Percentiles rank a stretch among this genome's conserved stretches.
Conservation (phyloP, 2,329 filamentous ascomycete species). For the Cordyceps javanica region DNA sequence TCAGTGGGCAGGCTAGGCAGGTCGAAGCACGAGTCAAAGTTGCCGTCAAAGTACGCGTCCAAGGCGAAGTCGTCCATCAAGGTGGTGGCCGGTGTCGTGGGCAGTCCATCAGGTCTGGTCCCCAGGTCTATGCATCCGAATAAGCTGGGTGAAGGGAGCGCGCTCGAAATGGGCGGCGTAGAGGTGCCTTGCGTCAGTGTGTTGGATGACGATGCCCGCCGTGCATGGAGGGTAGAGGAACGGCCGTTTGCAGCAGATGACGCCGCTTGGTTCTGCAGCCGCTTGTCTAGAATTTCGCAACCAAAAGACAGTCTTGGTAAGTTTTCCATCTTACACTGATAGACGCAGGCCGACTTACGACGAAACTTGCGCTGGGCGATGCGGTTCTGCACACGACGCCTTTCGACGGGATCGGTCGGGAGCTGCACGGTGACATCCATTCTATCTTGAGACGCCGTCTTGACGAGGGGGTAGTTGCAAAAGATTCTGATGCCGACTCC, state of each 20-base stretch:
- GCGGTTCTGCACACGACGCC: not conserved
- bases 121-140: not conserved
- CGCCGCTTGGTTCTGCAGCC: not conserved
- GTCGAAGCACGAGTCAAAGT: not conserved
- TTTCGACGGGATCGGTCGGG: not conserved
- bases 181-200: not conserved
- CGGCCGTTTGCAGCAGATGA: not conserved
- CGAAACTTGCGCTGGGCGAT: slow-evolving; percentile 3
- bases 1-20: not conserved
- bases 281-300: not conserved
- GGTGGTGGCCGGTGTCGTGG: not conserved
- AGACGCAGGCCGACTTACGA: not conserved
- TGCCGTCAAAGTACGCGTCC: not conserved
- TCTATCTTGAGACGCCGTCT: no score
- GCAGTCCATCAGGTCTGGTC: not conserved
- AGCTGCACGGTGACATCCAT: slow-evolving; percentile 4
- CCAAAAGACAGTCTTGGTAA: not conserved
- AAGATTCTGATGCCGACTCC: not conserved
- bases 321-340: not conserved
- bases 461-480: not conserved
- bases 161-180: not conserved
- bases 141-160: not conserved
- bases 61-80: not conserved
- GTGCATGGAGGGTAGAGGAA: not conserved
- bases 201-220: not conserved